These are phyloP conservation scores for Globisporangium recalcitrans DNA, from an alignment of 352 stramenopile species.

Conservation along the genomic window DNA sequence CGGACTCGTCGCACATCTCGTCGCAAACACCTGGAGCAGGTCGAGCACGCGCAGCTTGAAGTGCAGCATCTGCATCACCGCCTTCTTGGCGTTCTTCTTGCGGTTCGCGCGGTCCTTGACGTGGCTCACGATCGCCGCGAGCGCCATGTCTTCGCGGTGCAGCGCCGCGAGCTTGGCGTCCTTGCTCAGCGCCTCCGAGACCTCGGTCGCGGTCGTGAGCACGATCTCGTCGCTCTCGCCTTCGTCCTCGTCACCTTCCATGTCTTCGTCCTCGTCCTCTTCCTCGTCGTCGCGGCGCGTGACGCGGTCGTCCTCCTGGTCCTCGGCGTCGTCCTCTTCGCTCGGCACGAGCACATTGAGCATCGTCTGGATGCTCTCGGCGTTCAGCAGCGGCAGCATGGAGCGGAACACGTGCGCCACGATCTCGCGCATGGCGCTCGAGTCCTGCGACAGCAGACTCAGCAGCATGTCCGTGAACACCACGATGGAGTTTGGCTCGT, in stretches of 20 bases:
- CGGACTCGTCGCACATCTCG: conserved; percentile 22
- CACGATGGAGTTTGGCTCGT: conserved; percentile 46
- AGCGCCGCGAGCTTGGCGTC: conserved; percentile 63
- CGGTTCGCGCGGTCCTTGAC: conserved; percentile 64
- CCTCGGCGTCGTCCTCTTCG: conserved; percentile 26
- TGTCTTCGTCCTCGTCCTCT: conserved; percentile 43
- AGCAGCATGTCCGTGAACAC: conserved; percentile 82
- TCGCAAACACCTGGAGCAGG: conserved; percentile 67
- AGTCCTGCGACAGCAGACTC: conserved; percentile 78
- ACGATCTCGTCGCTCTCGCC: conserved; percentile 57
- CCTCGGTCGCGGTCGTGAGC: conserved; percentile 47
- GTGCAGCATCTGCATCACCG: conserved; percentile 66
- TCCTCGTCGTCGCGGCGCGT: conserved; percentile 24
- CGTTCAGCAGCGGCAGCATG: conserved; percentile 60
- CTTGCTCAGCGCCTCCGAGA: conserved; percentile 61
- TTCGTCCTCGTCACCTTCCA: conserved; percentile 29
- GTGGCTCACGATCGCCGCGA: conserved; percentile 76
- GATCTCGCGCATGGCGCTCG: conserved; percentile 78
- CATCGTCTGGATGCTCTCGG: conserved; percentile 61
- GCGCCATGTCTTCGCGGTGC: conserved; percentile 70
- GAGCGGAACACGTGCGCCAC: conserved; percentile 77
- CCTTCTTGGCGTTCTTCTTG: conserved; percentile 73
- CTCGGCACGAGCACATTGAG: conserved; percentile 54
- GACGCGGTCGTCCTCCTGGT: conserved; percentile 25
- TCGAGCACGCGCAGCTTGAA: conserved; percentile 85